These are phyloP conservation scores for Miscanthus sacchariflorus DNA, from an alignment of 202 grass and related monocot species.

Conservation along the genomic window DNA sequence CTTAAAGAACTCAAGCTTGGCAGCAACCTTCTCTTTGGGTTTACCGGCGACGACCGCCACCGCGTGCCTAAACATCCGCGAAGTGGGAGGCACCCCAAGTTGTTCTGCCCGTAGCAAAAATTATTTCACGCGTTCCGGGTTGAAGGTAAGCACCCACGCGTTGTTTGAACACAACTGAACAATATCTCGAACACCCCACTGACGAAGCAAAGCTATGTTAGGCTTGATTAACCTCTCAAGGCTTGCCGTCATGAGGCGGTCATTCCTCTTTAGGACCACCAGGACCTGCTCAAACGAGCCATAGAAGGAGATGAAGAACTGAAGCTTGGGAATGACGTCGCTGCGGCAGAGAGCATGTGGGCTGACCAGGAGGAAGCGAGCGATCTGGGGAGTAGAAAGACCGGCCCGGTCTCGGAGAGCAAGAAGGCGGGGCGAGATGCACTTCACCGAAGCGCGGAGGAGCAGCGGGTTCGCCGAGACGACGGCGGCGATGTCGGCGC, in stretches of 20 bases:
- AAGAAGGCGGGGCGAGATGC: no score
- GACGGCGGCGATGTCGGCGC: background rate
- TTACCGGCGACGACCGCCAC: accelerated
- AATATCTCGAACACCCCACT: background rate
- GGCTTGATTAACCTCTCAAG: background rate
- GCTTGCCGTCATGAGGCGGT: background rate
- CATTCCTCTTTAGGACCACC: background rate
- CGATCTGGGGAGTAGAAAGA: no score
- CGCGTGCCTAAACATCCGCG: background rate
- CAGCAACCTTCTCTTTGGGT: background rate
- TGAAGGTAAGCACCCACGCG: background rate
- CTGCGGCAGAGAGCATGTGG: background rate
- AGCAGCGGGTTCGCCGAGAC: no score
- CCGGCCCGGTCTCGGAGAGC: no score
- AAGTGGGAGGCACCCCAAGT: background rate
- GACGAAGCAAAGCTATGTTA: background rate
- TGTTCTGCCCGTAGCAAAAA: no score
- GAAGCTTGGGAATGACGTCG: background rate
- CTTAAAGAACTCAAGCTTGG: background rate
- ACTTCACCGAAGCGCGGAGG: no score
- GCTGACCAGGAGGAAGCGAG: background rate
- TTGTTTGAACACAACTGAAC: background rate
- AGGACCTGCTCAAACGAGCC: background rate
- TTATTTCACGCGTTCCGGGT: background rate
- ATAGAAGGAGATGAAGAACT: background rate